A percentile compares a stretch with the other conserved stretches of the same genome.
phyloP scores from a whole-genome alignment of 192 early-diverging fungal species.

The Coemansia erecta region DNA sequence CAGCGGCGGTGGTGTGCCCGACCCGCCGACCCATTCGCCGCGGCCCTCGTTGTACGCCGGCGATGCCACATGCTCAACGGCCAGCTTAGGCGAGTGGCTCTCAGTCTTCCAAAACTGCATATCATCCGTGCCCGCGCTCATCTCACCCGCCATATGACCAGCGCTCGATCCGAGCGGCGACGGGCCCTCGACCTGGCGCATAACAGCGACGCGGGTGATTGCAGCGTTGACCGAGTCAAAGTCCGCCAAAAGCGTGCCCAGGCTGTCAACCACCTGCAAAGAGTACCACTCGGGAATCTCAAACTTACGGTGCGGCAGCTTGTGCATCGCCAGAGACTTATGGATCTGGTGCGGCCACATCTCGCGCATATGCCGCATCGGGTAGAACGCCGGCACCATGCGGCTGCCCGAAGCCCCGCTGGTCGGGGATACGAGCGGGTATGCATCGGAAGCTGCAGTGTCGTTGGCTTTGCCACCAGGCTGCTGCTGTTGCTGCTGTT shows the following conservation, averaged over 20 bases:
- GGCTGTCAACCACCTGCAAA: slow-evolving; percentile 24
- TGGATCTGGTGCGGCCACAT: slow-evolving; percentile 50
- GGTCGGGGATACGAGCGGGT: slow-evolving; percentile 3
- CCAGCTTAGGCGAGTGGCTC: neutral
- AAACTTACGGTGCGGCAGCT: slow-evolving; percentile 3
- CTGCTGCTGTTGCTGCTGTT: slow-evolving; percentile 2
- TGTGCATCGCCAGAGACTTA: slow-evolving; percentile 12
- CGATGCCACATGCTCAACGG: slow-evolving; percentile 6
- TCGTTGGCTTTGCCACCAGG: no score
- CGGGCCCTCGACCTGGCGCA: slow-evolving; percentile 15
- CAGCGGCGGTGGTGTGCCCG: no score
- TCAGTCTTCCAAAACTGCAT: neutral
- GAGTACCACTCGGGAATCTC: slow-evolving; percentile 24
- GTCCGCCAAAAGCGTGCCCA: slow-evolving; percentile 29
- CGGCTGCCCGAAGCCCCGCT: neutral
- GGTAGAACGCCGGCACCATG: slow-evolving; percentile 29
- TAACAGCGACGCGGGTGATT: slow-evolving; percentile 29
- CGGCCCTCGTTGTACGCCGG: slow-evolving; percentile 19
- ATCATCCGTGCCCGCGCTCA: neutral
- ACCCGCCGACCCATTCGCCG: slow-evolving; percentile 16
- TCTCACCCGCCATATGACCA: no score
- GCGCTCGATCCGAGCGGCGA: slow-evolving; percentile 1
- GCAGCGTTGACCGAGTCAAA: slow-evolving; percentile 50
- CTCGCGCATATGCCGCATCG: slow-evolving; percentile 21
- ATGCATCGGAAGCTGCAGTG: slow-evolving; percentile 5